Base-by-base conservation (phyloP, 2,329 filamentous ascomycete species). In the Coniochaeta sp. region DNA sequence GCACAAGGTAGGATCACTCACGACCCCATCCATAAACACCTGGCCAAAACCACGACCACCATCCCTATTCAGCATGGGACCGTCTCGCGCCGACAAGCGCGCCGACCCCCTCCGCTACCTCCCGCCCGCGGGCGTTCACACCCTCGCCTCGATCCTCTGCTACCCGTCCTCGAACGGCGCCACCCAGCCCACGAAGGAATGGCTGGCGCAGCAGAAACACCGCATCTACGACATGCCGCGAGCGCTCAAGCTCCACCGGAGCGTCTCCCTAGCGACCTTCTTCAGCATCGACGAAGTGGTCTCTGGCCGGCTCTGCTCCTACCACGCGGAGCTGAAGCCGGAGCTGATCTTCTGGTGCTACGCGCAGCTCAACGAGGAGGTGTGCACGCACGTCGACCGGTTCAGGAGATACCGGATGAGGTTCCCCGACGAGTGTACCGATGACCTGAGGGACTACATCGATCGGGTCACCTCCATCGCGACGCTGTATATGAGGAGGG, bases 331-430 rank as follows among this genome's bases (percentile, higher is more conserved):
- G 0, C 72, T 83, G 5, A 72, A 81, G 44, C 71, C 77, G 0
- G 73, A 70, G 43, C 63, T 81, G 12, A 74, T 82, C 17, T 75
- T 74, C 50, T 71, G 71, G 19, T 65, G 81, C n/a, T 78, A 78
- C 66, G 57, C 74, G 19, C 70, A 77, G 6, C 56, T 83, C 7
- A 69, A 68, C 0, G 68, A 72, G 7, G 81, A 83, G 66, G 71
- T 73, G 31, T 79, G 73, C 0, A 64, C 65, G 6, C 71, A 70
- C 14, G 62, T 70, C 1, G 66, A 69, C 17, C 63, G 64, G 1
- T 67, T 75, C 50, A 69, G 73, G 11, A 57, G 55, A 8, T 65
- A 67, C 61, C 64, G 67, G n/a, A 57, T 47, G 22, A 61, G 40
- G 12, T 33, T 47, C 54, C 31, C 50, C 54, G 43, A 54, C 58